A percentile compares a stretch with the other conserved stretches of the same genome.
These are phyloP conservation scores for Excoecaria cochinchinensis DNA, from an alignment of 345 rosid genomes.

Conservation along the genomic window DNA sequence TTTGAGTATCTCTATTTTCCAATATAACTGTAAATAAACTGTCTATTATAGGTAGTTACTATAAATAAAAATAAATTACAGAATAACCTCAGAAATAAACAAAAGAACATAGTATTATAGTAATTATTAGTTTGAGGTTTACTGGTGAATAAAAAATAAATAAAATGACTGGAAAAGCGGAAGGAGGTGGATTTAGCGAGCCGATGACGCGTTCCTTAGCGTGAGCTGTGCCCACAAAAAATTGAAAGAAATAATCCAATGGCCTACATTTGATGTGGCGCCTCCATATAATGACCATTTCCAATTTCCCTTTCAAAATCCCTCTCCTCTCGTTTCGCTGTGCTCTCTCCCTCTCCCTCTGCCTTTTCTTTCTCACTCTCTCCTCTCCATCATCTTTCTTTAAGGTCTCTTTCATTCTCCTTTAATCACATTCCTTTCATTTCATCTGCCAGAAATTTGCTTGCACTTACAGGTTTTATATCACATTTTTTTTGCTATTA, in stretches of 20 bases:
- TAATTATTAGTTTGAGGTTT: too few species aligned
- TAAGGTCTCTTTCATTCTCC: too few species aligned
- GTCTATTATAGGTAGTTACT: too few species aligned
- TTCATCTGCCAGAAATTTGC: too few species aligned
- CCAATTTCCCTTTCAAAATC: background rate
- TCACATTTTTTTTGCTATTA: background rate
- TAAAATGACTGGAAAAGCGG: slow-evolving; percentile 19
- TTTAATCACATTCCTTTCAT: too few species aligned
- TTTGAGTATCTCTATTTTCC: too few species aligned
- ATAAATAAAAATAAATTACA: too few species aligned
- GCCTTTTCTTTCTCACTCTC: background rate
- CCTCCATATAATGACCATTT: slow-evolving; percentile 7
- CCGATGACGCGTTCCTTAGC: slow-evolving; percentile 24
- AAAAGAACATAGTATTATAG: background rate
- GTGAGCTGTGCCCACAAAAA: slow-evolving; percentile 17
- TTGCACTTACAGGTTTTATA: background rate
- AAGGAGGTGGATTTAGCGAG: slow-evolving; percentile 18
- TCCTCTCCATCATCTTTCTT: too few species aligned
- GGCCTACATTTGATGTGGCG: slow-evolving; percentile 17
- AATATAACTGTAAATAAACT: too few species aligned
- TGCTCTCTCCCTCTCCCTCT: background rate
- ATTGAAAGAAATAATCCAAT: slow-evolving; percentile 17
- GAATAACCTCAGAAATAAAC: too few species aligned
- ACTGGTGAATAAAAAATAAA: too few species aligned
- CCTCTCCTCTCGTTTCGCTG: too few species aligned